These are phyloP conservation scores for Nannochloris sp. DNA, from an alignment of 139 green algal species.

Conservation along the genomic window DNA sequence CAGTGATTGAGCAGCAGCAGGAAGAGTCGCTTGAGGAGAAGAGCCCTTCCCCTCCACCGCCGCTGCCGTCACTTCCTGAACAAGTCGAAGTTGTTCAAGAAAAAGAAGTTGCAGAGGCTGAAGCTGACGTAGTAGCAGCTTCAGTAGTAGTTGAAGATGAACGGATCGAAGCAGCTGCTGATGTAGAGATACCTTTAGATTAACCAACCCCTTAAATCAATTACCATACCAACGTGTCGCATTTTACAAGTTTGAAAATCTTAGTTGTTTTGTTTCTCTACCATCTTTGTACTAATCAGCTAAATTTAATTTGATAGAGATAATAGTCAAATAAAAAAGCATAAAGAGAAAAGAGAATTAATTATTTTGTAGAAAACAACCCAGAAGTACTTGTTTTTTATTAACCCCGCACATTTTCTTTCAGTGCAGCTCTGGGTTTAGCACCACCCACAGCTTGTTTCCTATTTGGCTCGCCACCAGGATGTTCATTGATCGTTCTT, in stretches of 20 bases:
- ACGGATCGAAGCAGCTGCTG: not conserved
- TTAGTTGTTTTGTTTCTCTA: not conserved
- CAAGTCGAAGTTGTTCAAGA: not conserved
- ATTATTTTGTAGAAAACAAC: too few species aligned
- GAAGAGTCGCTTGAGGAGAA: too few species aligned
- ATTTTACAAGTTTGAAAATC: not conserved
- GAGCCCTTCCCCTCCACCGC: not conserved
- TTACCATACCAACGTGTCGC: too few species aligned
- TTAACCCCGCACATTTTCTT: constrained; percentile 13
- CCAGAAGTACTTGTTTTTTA: not conserved
- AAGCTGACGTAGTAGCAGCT: not conserved
- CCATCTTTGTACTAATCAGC: too few species aligned
- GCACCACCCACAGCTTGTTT: not conserved
- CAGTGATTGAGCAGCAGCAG: not conserved
- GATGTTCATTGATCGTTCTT: constrained; percentile 18
- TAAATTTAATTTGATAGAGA: too few species aligned
- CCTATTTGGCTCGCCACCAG: not conserved
- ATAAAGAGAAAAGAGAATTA: too few species aligned
- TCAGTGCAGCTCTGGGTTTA: not conserved
- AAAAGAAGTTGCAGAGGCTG: not conserved
- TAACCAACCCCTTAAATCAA: too few species aligned
- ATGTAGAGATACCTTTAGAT: too few species aligned
- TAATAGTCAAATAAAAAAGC: too few species aligned
- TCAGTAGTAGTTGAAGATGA: not conserved
- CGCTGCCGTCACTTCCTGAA: not conserved